Evolutionary conservation across 2,329 filamentous ascomycete species (phyloP), one percentile per base, ranked within the genome.

Genomic region (Aspergillus fumigatiaffinis): DNA sequence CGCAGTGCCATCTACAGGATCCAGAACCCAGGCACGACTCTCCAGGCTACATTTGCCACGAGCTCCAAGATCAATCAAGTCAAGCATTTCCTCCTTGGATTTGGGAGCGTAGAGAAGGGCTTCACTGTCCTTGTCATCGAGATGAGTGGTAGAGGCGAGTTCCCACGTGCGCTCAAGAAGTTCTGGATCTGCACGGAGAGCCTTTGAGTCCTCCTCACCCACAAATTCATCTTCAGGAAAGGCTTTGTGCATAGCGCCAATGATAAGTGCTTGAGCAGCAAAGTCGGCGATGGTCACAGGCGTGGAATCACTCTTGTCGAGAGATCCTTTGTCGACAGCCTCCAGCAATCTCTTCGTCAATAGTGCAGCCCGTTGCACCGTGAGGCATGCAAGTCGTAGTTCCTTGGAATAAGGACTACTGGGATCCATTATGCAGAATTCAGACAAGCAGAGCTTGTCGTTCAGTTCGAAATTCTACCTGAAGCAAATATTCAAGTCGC

Each of bases 201-300:
- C 78, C 32, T 76, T 77, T 1, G 84, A 79, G 61, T 80, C 80
- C 68, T 87, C 85, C 70, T 88, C 85, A 55, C 84, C 85, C 44
- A 88, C 75, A 60, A 87, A 85, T n/a, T 68, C 66, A 63, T 87
- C 84, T 2, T 71, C 60, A 0, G 84, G 84, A 62, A 84, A 87
- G 50, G 71, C 76, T 28, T 72, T 69, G 64, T 80, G 82, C 49
- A 87, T 72, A 28, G 82, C 79, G 55, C 76, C 76, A 63, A 86
- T 86, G 63, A 88, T 78, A 38, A 87, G 74, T 9, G 84, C 84
- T 68, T 88, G 85, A 2, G 83, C 81, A 44, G 83, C 84, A 66
- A 87, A 87, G 67, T 87, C 85, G 58, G 84, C 84, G 41, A 85
- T 80, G 1, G 85, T 87, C 52, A 88, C 85, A 25, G 85, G 85